Evolutionary conservation across 805 yeast genomes (phyloP).

Genomic region (Phaffomyces thermotolerans): DNA sequence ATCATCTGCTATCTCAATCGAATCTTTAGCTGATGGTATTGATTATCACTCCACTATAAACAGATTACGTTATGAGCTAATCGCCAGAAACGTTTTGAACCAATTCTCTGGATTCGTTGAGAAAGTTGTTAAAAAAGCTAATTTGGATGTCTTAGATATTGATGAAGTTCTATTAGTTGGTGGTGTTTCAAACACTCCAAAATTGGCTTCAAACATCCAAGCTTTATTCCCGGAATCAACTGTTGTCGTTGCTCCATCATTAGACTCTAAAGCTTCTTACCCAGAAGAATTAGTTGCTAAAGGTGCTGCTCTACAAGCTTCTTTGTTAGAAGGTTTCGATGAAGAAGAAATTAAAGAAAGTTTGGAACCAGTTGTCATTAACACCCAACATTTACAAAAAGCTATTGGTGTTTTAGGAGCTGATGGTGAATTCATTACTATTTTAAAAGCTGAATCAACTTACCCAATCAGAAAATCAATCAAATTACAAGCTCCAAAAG

Average conservation of each 20-base stretch:
- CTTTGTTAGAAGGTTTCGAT: conserved; percentile 71
- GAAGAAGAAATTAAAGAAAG: conserved; percentile 78
- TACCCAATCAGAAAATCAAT: conserved; percentile 80
- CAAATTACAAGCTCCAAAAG: conserved; percentile 52
- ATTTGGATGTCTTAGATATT: conserved; percentile 74
- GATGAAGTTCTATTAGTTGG: conserved; percentile 91
- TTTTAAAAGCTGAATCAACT: conserved; percentile 79
- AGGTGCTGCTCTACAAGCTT: conserved; percentile 97
- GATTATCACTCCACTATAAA: conserved; percentile 91
- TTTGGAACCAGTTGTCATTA: conserved; percentile 72
- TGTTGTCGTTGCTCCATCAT: conserved; percentile 65
- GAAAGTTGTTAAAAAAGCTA: conserved; percentile 70
- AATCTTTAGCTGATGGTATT: conserved; percentile 87
- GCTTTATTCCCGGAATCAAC: conserved; percentile 77
- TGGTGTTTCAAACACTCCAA: conserved; percentile 90
- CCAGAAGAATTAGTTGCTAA: conserved; percentile 88
- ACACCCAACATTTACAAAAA: conserved; percentile 78
- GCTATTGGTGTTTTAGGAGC: conserved; percentile 80
- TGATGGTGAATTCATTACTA: conserved; percentile 63
- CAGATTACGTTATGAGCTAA: conserved; percentile 88
- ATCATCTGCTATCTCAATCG: conserved; percentile 86
- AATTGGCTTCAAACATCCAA: conserved; percentile 69
- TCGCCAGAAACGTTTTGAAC: conserved; percentile 69
- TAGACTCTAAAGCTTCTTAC: conserved; percentile 69
- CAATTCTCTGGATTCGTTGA: conserved; percentile 75